phyloP scores from a whole-genome alignment of 2,329 filamentous ascomycete species.

The Phaeosphaeriaceae sp. region DNA sequence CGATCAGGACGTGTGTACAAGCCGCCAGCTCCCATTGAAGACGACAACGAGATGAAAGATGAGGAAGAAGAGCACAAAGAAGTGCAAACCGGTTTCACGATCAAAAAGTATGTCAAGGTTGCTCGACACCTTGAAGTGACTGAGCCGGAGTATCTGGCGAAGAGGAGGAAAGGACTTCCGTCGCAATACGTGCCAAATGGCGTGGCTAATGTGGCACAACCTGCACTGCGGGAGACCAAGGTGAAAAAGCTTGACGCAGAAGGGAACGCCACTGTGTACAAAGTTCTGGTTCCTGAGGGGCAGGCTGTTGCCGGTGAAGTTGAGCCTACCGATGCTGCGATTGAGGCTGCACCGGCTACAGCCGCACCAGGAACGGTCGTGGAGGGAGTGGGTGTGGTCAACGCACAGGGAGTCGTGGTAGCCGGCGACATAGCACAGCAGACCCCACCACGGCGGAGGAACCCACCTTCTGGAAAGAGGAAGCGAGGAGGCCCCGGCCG shows the following conservation, averaged over 20 bases:
- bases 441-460: slow-evolving; percentile 66
- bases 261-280: slow-evolving; percentile 84
- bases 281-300: slow-evolving; percentile 80
- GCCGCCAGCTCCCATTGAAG: slow-evolving; percentile 70
- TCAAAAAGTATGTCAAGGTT: slow-evolving; percentile 65
- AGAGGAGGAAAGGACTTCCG: slow-evolving; percentile 65
- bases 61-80: slow-evolving; percentile 53
- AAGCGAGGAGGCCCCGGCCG: slow-evolving; percentile 78
- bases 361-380: slow-evolving; percentile 66
- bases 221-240: slow-evolving; percentile 74
- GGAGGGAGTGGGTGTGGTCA: slow-evolving; percentile 66
- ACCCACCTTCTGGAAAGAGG: slow-evolving; percentile 78
- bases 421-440: slow-evolving; percentile 54
- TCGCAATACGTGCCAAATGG: slow-evolving; percentile 46
- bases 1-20: slow-evolving; percentile 80
- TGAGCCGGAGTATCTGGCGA: slow-evolving; percentile 68
- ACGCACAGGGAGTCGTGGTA: slow-evolving; percentile 66
- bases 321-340: slow-evolving; percentile 61
- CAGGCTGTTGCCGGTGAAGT: slow-evolving; percentile 84
- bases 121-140: slow-evolving; percentile 64
- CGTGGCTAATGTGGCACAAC: slow-evolving; percentile 13
- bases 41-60: slow-evolving; percentile 60
- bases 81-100: slow-evolving; percentile 59
- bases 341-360: slow-evolving; percentile 52
- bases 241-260: slow-evolving; percentile 77